Evolutionary conservation across 2,329 filamentous ascomycete species (phyloP).

Genomic region (Graphilbum ipis-grandicollis): DNA sequence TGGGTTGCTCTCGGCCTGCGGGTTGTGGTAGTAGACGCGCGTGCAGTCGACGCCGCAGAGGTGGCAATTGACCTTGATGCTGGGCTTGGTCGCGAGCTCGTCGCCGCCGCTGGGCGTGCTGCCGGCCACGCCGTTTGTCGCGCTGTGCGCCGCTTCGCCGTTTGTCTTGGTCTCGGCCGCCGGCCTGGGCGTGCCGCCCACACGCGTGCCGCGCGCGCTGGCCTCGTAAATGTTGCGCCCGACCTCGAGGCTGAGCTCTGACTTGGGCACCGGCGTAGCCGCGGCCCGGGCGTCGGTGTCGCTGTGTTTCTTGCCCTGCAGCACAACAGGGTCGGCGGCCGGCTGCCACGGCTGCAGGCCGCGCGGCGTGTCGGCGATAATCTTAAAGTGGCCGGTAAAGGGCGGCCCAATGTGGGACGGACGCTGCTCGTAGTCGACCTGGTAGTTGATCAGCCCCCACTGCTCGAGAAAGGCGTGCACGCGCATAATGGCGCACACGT

Average conservation of each 20-base stretch:
- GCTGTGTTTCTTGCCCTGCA: conserved; percentile 40
- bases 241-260: conserved; percentile 79
- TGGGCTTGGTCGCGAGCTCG: conserved; percentile 46
- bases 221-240: conserved; percentile 92
- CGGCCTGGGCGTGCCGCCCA: conserved; percentile 33
- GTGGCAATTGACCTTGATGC: conserved; percentile 64
- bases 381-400: conserved; percentile 93
- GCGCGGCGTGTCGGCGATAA: conserved; percentile 87
- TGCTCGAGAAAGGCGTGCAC: conserved; percentile 96
- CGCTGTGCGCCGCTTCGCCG: conserved; percentile 40
- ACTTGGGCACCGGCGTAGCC: conserved; percentile 49
- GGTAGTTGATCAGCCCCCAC: conserved; percentile 98
- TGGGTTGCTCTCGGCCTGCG: conserved; percentile 37
- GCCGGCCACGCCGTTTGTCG: conserved; percentile 43
- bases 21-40: conserved; percentile 41
- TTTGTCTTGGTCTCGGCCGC: conserved; percentile 50
- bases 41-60: conserved; percentile 85
- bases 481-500: conserved; percentile 98
- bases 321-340: conserved; percentile 52
- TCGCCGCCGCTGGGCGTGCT: conserved; percentile 22
- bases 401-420: conserved; percentile 92
- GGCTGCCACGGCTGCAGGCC: conserved; percentile 93
- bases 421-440: conserved; percentile 93
- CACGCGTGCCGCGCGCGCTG: conserved; percentile 58
- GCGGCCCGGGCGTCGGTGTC: conserved; percentile 61